phyloP scores from a whole-genome alignment of 345 rosid species.

The Durio zibethinus region DNA sequence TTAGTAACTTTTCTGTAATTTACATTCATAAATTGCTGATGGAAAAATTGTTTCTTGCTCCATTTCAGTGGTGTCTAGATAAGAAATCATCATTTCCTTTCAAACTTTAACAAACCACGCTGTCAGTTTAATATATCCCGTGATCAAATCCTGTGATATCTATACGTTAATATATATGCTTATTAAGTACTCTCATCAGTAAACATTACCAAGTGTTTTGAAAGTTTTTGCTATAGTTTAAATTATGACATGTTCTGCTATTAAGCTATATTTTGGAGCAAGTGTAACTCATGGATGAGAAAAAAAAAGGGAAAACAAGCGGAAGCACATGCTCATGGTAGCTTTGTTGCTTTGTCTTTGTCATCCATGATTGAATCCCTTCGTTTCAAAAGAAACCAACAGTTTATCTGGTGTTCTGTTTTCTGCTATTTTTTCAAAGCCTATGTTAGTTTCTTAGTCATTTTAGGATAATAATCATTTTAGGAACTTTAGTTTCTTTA shows the following conservation, averaged over 20 bases:
- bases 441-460: background rate
- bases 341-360: background rate
- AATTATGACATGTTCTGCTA: background rate
- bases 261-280: background rate
- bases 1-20: background rate
- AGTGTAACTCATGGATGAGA: background rate
- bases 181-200: background rate
- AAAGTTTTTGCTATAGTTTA: background rate
- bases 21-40: background rate
- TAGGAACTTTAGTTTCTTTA: background rate
- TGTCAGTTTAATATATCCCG: background rate
- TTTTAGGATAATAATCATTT: background rate
- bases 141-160: background rate
- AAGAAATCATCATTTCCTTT: background rate
- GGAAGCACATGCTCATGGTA: background rate
- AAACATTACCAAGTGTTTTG: background rate
- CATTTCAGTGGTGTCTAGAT: background rate
- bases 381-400: background rate
- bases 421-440: background rate
- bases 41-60: background rate
- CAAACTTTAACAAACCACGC: background rate
- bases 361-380: background rate
- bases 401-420: background rate
- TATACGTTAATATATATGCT: background rate
- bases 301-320: background rate